Evolutionary conservation across 257 asterid genomes (phyloP).

Genomic region (Perilla frutescens): DNA sequence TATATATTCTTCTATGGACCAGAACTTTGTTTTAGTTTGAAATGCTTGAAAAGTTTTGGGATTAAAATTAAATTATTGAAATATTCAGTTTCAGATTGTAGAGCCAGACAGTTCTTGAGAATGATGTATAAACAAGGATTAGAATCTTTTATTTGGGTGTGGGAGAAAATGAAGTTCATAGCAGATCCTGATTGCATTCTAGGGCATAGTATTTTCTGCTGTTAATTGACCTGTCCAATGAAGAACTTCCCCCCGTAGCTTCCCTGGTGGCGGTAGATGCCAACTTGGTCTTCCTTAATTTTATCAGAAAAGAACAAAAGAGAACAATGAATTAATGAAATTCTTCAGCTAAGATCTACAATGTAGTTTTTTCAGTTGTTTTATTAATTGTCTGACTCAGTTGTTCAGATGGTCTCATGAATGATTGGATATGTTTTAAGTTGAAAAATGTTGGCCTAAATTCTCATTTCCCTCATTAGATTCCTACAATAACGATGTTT

Average conservation of each 20-base stretch:
- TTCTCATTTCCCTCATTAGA: conserved; percentile 14
- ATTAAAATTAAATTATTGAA: not conserved
- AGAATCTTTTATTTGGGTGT: not conserved
- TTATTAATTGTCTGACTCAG: not conserved
- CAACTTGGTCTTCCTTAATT: not conserved
- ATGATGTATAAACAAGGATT: not conserved
- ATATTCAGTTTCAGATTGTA: not conserved
- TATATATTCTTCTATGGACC: not conserved
- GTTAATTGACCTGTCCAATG: not conserved
- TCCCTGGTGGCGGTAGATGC: not conserved
- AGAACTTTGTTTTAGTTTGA: not conserved
- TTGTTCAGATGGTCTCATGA: not conserved
- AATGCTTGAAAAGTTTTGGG: not conserved
- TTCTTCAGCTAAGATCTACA: conserved; percentile 8
- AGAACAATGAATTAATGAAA: not conserved
- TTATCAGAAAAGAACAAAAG: not conserved
- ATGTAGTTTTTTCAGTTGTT: not conserved
- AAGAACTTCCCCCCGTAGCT: conserved; percentile 8
- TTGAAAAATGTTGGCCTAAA: not conserved
- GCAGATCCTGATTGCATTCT: not conserved
- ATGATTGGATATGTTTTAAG: not conserved
- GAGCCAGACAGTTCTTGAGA: conserved; percentile 13
- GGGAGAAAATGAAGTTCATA: conserved; percentile 7
- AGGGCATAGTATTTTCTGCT: not conserved
- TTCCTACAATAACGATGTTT: not conserved